phyloP scores from a whole-genome alignment of 2,329 filamentous ascomycete species.

The Neonectria neomacrospora region DNA sequence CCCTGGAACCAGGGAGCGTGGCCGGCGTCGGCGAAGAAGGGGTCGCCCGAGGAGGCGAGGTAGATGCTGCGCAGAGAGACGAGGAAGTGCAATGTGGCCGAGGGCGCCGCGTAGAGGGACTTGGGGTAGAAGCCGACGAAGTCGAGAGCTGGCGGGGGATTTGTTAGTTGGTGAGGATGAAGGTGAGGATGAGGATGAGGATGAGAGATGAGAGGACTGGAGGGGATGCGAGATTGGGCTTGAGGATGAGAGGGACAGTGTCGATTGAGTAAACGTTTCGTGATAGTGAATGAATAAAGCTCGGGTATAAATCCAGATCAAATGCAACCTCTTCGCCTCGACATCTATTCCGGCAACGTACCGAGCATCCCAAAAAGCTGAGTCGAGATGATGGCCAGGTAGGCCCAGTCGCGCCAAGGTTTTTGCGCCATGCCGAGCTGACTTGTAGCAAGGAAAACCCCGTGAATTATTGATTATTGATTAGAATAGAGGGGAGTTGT shows the following conservation, averaged over 20 bases:
- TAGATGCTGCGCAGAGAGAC: conserved; percentile 59
- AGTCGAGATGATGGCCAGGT: conserved; percentile 48
- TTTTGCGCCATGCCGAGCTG: conserved; percentile 40
- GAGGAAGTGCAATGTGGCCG: conserved; percentile 60
- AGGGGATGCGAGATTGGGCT: background rate
- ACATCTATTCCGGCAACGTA: conserved; percentile 31
- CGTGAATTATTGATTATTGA: background rate
- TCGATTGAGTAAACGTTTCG: background rate
- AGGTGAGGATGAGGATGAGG: no score
- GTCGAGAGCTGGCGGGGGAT: conserved; percentile 62
- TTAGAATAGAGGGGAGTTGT: background rate
- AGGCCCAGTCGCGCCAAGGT: conserved; percentile 49
- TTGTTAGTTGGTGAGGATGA: conserved; percentile 20
- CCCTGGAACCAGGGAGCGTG: conserved; percentile 62
- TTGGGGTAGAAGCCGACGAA: conserved; percentile 64
- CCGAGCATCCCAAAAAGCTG: conserved; percentile 53
- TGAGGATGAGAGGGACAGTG: background rate
- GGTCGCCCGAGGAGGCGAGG: conserved; percentile 61
- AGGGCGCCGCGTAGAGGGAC: conserved; percentile 54
- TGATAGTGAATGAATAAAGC: background rate
- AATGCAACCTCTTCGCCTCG: background rate
- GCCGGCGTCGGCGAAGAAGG: conserved; percentile 57
- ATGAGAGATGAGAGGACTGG: background rate
- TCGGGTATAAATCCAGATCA: background rate
- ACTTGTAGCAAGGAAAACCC: background rate